Evolutionary conservation across 495 filamentous ascomycete genomes (phyloP).

Genomic region (Astrothelium subdiscretum): DNA sequence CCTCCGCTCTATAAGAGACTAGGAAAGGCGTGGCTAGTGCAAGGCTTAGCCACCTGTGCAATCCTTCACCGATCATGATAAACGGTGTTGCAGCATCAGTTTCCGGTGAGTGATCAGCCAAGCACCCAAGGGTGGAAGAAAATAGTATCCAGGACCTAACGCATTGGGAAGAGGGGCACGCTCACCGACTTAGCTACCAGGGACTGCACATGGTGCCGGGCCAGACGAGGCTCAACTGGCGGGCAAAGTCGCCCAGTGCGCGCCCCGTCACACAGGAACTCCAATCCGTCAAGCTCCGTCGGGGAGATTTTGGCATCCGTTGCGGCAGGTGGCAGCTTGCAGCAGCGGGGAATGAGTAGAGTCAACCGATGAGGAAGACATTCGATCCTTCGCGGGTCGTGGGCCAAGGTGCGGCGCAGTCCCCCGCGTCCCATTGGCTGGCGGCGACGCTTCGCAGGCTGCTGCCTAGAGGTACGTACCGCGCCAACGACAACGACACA

Average conservation of each 20-base stretch:
- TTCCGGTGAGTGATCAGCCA: background rate
- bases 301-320: background rate
- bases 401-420: background rate
- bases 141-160: too few relatives aligned
- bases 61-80: background rate
- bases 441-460: background rate
- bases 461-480: slow-evolving; percentile 3
- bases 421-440: background rate
- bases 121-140: background rate
- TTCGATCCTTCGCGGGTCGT: background rate
- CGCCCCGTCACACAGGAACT: background rate
- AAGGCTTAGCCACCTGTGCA: background rate
- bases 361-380: background rate
- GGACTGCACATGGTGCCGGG: background rate
- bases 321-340: background rate
- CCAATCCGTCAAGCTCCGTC: background rate
- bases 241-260: background rate
- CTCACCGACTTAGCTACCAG: background rate
- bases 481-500: background rate
- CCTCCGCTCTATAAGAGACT: background rate
- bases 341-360: background rate
- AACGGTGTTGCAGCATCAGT: background rate
- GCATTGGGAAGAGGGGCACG: background rate
- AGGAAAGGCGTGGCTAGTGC: background rate
- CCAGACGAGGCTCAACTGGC: background rate